Evolutionary conservation across 306 rosid species (phyloP).

Genomic region (Ormosia emarginata): DNA sequence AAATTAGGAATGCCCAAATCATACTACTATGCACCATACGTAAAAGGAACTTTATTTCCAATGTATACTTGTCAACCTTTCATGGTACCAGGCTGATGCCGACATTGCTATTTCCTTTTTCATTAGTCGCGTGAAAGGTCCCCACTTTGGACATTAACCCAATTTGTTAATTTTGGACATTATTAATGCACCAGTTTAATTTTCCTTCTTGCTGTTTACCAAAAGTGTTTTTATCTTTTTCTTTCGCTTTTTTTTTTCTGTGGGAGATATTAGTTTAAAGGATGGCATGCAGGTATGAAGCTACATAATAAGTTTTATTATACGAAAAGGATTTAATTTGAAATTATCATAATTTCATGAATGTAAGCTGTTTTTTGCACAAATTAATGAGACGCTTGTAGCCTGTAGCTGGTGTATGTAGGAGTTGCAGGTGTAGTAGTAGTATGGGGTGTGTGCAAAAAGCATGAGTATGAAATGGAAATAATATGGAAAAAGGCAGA

Average conservation of each 20-base stretch:
- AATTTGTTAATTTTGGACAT: constrained; percentile 9
- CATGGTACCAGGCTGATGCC: constrained; percentile 28
- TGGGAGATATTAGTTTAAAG: neutral
- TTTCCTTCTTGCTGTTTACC: neutral
- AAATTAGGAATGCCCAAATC: constrained; percentile 28
- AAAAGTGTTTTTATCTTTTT: neutral
- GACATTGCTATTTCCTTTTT: constrained; percentile 28
- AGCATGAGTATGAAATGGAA: neutral
- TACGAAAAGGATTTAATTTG: neutral
- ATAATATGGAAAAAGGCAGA: neutral
- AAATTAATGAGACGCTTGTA: neutral
- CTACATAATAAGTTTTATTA: neutral
- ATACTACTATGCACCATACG: constrained; percentile 11
- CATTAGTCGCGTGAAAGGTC: constrained; percentile 27
- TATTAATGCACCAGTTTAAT: neutral
- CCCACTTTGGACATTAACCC: constrained; percentile 28
- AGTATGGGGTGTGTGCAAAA: neutral
- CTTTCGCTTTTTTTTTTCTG: neutral
- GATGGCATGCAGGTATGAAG: neutral
- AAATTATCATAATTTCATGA: neutral
- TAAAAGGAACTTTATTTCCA: constrained; percentile 26
- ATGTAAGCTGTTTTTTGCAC: neutral
- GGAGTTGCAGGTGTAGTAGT: neutral
- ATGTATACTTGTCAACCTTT: constrained; percentile 32
- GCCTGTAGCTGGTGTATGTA: neutral